Percentiles rank a stretch among this genome's conserved stretches.
These are phyloP conservation scores for Fulvia fulva DNA, from an alignment of 2,329 filamentous ascomycete species.

Conservation along the genomic window DNA sequence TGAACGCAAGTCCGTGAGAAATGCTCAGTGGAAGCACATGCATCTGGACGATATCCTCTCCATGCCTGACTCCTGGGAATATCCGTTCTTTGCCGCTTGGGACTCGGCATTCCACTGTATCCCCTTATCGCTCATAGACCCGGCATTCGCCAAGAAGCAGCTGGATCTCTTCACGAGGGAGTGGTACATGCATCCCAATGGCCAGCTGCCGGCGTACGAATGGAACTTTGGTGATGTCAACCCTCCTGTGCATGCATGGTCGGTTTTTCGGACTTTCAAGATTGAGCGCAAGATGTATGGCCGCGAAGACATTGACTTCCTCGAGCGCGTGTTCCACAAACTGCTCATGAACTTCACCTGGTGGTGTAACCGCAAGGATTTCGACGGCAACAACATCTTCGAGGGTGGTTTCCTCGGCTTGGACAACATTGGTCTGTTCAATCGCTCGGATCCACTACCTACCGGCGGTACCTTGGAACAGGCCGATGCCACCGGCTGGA, in stretches of 20 bases:
- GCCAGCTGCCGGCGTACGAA: slow-evolving; percentile 86
- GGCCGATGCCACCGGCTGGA: slow-evolving; percentile 97
- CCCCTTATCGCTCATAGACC: slow-evolving; percentile 92
- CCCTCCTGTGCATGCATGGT: slow-evolving; percentile 93
- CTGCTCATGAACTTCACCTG: slow-evolving; percentile 94
- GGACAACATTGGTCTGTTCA: slow-evolving; percentile 97
- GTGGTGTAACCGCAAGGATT: slow-evolving; percentile 98
- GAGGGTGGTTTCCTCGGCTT: slow-evolving; percentile 93
- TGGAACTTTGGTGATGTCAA: slow-evolving; percentile 99
- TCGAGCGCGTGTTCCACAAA: slow-evolving; percentile 96
- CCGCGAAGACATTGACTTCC: slow-evolving; percentile 87
- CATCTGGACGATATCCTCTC: slow-evolving; percentile 92
- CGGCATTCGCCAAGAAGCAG: slow-evolving; percentile 97
- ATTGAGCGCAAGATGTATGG: slow-evolving; percentile 98
- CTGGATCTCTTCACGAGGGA: slow-evolving; percentile 92
- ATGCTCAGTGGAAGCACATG: slow-evolving; percentile 90
- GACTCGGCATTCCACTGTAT: slow-evolving; percentile 97
- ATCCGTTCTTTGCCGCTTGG: slow-evolving; percentile 97
- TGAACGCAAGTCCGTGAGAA: slow-evolving; percentile 74
- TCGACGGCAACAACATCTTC: slow-evolving; percentile 93
- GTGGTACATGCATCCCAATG: slow-evolving; percentile 99
- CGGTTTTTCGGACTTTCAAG: slow-evolving; percentile 93
- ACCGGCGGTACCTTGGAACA: slow-evolving; percentile 93
- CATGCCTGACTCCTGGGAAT: slow-evolving; percentile 98
- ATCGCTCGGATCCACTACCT: slow-evolving; percentile 88